Base-by-base conservation (phyloP, 2,329 filamentous ascomycete genomes). In the Trematosphaeria pertusa region DNA sequence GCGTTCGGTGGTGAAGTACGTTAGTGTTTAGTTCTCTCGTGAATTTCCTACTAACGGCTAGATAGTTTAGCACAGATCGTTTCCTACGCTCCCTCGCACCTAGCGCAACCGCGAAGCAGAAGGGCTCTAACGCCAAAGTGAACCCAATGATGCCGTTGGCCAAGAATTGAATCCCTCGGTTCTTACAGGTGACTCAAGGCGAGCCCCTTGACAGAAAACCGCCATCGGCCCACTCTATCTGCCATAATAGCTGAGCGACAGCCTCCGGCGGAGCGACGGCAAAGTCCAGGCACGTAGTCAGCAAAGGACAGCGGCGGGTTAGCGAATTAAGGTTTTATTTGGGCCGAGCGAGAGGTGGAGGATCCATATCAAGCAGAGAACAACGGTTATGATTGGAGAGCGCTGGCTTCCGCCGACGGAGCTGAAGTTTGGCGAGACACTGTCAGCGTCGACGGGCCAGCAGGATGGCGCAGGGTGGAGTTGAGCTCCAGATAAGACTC, bases 171-270 rank as follows among this genome's bases (percentile, higher is more conserved):
- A 47, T 47, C 37, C 31, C 44, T 47, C 17, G 32, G 37, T 47
- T 37, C 37, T 42, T 42, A 42, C 21, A 22, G 42, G 30, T 47
- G 32, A 47, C 37, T 47, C 17, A 42, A 47, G 43, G 43, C 33
- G 43, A 43, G 31, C 37, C 37, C 48, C 43, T 46, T 38, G 19
- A 50, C 20, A 46, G 48, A 46, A 50, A 38, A 50, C 37, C 19
- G 43, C 48, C 43, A 50, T 47, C 33, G 37, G 34, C 38, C 36
- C 32, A 50, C 41, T 49, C 47, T 50, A 46, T 50, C 48, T 50
- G 32, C 43, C 30, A 47, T 26, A 47, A 43, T 5, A 50, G 19
- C 43, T 50, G 32, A 50, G 47, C 42, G 39, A 43, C 45, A 43
- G 37, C 38, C 37, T 48, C 39, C 17, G 45, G 45, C 45, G 39